Conservation (phyloP, 176 grass and related monocot species). For the Phyllostachys edulis region DNA sequence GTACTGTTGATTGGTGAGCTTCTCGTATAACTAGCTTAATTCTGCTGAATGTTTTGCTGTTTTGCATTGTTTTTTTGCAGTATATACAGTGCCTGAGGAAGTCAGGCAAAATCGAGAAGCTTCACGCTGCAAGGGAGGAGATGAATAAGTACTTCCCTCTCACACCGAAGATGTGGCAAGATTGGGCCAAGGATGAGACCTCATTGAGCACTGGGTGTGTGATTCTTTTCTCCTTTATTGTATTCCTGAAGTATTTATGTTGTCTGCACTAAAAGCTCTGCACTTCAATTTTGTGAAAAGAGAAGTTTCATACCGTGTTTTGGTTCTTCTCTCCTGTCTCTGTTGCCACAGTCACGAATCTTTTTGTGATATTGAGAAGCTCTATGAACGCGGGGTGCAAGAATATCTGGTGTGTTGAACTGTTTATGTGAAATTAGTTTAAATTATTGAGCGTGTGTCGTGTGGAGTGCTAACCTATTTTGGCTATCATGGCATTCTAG, state of each 20-base stretch:
- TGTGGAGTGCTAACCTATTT: constrained; percentile 19
- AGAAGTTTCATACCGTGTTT: background rate
- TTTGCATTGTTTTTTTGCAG: constrained; percentile 28
- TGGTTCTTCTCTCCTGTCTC: background rate
- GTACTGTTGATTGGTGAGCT: background rate
- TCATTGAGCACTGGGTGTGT: constrained; percentile 65
- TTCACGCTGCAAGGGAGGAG: constrained; percentile 68
- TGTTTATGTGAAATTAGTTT: constrained; percentile 5
- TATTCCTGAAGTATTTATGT: background rate
- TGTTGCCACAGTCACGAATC: constrained; percentile 58
- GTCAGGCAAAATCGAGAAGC: constrained; percentile 70
- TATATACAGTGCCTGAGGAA: constrained; percentile 87
- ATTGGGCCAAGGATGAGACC: constrained; percentile 84
- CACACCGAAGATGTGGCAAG: constrained; percentile 81
- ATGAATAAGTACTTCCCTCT: constrained; percentile 83
- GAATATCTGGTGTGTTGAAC: constrained; percentile 81
- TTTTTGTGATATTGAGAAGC: constrained; percentile 62
- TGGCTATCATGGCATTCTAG: constrained; percentile 49
- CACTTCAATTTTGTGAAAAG: background rate
- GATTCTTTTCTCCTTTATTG: background rate
- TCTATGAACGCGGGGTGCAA: constrained; percentile 83
- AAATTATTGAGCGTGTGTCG: background rate
- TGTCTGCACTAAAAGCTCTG: background rate
- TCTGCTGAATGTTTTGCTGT: background rate
- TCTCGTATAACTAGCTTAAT: background rate